Base-by-base conservation (phyloP, 495 filamentous ascomycete genomes). In the Platismatia glauca region DNA sequence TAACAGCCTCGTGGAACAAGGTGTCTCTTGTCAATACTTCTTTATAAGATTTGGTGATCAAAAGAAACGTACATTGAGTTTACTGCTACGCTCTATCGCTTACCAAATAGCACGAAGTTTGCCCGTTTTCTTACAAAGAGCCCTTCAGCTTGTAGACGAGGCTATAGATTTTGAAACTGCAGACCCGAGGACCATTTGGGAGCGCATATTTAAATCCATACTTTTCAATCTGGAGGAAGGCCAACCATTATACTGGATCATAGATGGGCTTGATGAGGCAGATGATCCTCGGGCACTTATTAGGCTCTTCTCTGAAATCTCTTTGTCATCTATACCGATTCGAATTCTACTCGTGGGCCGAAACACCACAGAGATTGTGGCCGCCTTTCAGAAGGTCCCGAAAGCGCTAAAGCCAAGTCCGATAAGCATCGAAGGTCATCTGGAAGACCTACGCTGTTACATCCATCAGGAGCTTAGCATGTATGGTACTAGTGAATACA, bases 1-100 rank as follows among this genome's bases (percentile, higher is more conserved):
- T 29, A 58, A 69, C 33, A 34, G 65, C 20, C 66, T 76, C 1
- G 55, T 63, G 22, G 44, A 71, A 27, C 15, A 31, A 29, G 57
- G 59, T 18, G 5, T 57, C 2, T 48, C 50, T 18, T 76, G 72
- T 63, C 63, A 63, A 20, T 76, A 74, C 59, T 75, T 68, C 60
- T 77, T 79, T 64, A 70, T 78, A 63, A 69, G 70, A 55, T 67
- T 72, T 64, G 70, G 70, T 1, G 69, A 77, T 62, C 60, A 68
- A 34, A 61, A 34, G 7, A 75, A 72, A 60, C 67, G 68, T 20
- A 55, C 56, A 18, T 59, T 75, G 29, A 68, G 65, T 55, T 34
- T 35, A 6, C 69, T 66, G 57, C 71, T 79, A 2, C 60, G 70
- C 20, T 71, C 74, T 22, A 44, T 77, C 12, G 75, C 74, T 55